phyloP scores from a whole-genome alignment of 1,139 yeast genomes.

The Blastobotrys indianensis region DNA sequence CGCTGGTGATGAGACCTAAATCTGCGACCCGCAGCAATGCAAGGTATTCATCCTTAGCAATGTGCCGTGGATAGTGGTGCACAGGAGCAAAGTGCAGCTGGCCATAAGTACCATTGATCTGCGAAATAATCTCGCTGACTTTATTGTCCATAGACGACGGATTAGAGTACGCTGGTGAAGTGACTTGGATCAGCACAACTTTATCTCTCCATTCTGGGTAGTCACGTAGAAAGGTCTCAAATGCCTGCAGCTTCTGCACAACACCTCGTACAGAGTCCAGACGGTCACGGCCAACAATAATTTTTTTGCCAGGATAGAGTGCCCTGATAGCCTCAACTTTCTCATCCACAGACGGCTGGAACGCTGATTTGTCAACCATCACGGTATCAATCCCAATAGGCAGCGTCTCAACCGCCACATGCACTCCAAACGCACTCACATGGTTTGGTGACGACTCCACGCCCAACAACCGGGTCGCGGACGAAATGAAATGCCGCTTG shows the following conservation, averaged over 20 bases:
- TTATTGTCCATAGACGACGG: constrained; percentile 45
- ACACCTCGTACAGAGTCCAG: constrained; percentile 94
- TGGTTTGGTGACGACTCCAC: constrained; percentile 46
- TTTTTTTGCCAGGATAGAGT: constrained; percentile 66
- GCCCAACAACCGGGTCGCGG: constrained; percentile 51
- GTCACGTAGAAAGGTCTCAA: constrained; percentile 80
- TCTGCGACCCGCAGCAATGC: constrained; percentile 88
- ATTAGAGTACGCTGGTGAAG: constrained; percentile 65
- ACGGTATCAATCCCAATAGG: constrained; percentile 84
- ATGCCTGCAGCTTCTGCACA: constrained; percentile 90
- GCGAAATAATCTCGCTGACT: constrained; percentile 52
- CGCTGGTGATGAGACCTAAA: constrained; percentile 78
- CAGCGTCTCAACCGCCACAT: constrained; percentile 63
- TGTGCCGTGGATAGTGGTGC: constrained; percentile 84
- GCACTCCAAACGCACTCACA: constrained; percentile 71
- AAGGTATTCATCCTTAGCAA: constrained; percentile 81
- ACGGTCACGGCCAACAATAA: constrained; percentile 94
- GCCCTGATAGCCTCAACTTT: constrained; percentile 49
- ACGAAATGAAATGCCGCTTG: constrained; percentile 82
- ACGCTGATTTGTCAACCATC: constrained; percentile 45
- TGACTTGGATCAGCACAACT: constrained; percentile 87
- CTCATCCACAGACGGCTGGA: constrained; percentile 40
- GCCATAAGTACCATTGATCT: constrained; percentile 79
- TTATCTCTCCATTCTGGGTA: constrained; percentile 88
- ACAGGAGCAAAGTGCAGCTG: constrained; percentile 75